Percentiles rank a stretch among this genome's conserved stretches.
phyloP scores from a whole-genome alignment of 768 basidiomycete genomes.

The Suillus decipiens region DNA sequence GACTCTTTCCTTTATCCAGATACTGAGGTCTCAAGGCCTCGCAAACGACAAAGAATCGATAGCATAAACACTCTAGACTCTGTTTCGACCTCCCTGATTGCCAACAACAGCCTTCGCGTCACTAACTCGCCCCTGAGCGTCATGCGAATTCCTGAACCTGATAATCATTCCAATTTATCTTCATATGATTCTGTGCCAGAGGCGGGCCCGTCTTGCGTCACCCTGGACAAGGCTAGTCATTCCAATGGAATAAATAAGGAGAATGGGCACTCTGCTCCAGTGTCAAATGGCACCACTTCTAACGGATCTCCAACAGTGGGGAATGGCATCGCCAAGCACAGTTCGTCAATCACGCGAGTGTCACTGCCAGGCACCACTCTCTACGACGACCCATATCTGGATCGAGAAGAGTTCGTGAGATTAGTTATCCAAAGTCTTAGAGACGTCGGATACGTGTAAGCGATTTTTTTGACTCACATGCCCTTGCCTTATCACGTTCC shows the following conservation, averaged over 20 bases:
- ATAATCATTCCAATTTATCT: constrained; percentile 48
- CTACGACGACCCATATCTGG: constrained; percentile 76
- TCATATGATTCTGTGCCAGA: constrained; percentile 45
- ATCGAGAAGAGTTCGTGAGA: constrained; percentile 90
- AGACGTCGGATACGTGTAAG: constrained; percentile 81
- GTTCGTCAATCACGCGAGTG: constrained; percentile 55
- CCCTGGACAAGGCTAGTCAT: constrained; percentile 33
- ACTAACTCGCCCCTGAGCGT: constrained; percentile 35
- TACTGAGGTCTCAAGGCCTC: constrained; percentile 55
- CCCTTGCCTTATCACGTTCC: constrained; percentile 18
- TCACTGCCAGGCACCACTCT: constrained; percentile 70
- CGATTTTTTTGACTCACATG: constrained; percentile 15
- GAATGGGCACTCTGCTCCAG: constrained; percentile 36
- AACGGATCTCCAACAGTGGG: constrained; percentile 42
- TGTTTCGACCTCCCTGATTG: constrained; percentile 33
- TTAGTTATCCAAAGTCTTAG: constrained; percentile 86
- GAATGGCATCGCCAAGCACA: constrained; percentile 55
- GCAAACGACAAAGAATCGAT: constrained; percentile 71
- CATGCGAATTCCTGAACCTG: constrained; percentile 57
- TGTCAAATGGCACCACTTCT: constrained; percentile 33
- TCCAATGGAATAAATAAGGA: constrained; percentile 44
- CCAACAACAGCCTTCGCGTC: constrained; percentile 25
- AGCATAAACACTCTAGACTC: constrained; percentile 36
- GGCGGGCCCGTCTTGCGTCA: constrained; percentile 55
- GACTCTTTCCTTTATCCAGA: constrained; percentile 33